These are phyloP conservation scores for Ensete ventricosum DNA, from an alignment of 176 grass and related monocot species.

Conservation along the genomic window DNA sequence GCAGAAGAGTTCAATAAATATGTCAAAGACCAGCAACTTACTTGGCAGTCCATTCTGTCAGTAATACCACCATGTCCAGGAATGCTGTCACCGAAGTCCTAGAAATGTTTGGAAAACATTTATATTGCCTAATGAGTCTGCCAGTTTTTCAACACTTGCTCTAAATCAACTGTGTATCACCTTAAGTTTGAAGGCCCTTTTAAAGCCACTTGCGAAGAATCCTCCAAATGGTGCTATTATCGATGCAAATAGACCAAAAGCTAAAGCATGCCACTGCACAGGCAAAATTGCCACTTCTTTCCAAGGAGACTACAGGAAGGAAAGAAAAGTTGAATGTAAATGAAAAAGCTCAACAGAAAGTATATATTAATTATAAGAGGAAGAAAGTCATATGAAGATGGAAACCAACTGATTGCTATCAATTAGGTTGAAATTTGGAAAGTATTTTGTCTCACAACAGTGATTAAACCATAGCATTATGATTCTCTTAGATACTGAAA, in stretches of 20 bases:
- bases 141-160: background rate
- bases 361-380: background rate
- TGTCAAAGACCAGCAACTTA: slow-evolving; percentile 31
- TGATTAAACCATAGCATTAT: background rate
- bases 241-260: slow-evolving; percentile 93
- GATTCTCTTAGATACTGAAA: background rate
- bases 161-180: slow-evolving; percentile 21
- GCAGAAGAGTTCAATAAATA: background rate
- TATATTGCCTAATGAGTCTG: background rate
- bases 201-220: slow-evolving; percentile 97
- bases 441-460: background rate
- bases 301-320: slow-evolving; percentile 56
- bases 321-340: slow-evolving; percentile 11
- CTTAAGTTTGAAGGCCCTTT: slow-evolving; percentile 97
- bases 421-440: slow-evolving; percentile 13
- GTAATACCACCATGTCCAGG: slow-evolving; percentile 93
- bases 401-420: slow-evolving; percentile 1
- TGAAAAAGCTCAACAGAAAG: background rate
- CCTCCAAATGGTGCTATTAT: slow-evolving; percentile 99
- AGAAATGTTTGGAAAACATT: slow-evolving; percentile 17
- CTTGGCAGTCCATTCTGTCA: slow-evolving; percentile 93
- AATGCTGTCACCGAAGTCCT: slow-evolving; percentile 99
- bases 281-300: slow-evolving; percentile 78
- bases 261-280: slow-evolving; percentile 92
- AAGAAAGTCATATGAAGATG: background rate